Conservation (phyloP, 1,284 basidiomycete genomes). For the Trichosporon sp. region DNA sequence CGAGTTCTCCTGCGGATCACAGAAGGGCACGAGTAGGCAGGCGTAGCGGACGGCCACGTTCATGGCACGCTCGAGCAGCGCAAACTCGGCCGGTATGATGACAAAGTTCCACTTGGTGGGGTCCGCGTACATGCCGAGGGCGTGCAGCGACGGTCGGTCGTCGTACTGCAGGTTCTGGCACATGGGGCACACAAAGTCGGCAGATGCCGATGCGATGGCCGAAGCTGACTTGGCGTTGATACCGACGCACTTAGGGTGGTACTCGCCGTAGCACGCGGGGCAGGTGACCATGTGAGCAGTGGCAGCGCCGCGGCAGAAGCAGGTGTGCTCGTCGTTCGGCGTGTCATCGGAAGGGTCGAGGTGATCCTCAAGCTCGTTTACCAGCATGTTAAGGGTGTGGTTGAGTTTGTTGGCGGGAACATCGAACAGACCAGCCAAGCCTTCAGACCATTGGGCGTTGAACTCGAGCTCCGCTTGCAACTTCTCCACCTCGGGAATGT, state of each 20-base stretch:
- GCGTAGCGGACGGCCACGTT: slow-evolving; percentile 36
- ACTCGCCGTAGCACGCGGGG: slow-evolving; percentile 38
- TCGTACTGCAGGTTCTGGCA: slow-evolving; percentile 42
- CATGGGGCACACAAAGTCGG: slow-evolving; percentile 48
- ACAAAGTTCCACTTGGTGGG: slow-evolving; percentile 39
- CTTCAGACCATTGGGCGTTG: slow-evolving; percentile 38
- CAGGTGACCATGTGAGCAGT: slow-evolving; percentile 43
- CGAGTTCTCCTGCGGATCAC: slow-evolving; percentile 30
- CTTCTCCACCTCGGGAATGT: slow-evolving; percentile 45
- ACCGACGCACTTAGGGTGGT: slow-evolving; percentile 50
- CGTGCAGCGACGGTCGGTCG: slow-evolving; percentile 41
- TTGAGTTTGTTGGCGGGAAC: slow-evolving; percentile 32
- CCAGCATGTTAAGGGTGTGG: slow-evolving; percentile 38
- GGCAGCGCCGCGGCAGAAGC: slow-evolving; percentile 43
- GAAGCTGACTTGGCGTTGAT: slow-evolving; percentile 34
- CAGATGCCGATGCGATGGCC: slow-evolving; percentile 21
- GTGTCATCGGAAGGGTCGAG: slow-evolving; percentile 41
- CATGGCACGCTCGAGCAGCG: slow-evolving; percentile 34
- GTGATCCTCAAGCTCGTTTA: slow-evolving; percentile 37
- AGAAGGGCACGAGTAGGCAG: slow-evolving; percentile 31
- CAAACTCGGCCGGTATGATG: slow-evolving; percentile 39
- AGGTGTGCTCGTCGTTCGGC: slow-evolving; percentile 36
- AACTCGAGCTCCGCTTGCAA: slow-evolving; percentile 45
- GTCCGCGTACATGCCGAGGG: slow-evolving; percentile 33
- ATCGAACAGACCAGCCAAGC: slow-evolving; percentile 33